phyloP scores from a whole-genome alignment of 306 rosid genomes.

The Arachis hypogaea region DNA sequence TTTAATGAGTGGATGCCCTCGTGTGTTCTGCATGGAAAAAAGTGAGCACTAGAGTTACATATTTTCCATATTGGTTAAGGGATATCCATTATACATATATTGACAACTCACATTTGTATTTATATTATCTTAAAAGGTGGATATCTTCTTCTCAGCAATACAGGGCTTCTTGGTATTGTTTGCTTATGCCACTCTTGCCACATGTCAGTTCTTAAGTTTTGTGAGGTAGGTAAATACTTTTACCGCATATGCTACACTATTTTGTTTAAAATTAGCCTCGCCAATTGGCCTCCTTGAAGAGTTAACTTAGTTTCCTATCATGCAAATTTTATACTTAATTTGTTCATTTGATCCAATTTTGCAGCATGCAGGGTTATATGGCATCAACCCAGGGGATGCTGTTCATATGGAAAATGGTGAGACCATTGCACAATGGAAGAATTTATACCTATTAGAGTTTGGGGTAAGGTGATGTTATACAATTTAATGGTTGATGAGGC shows the following conservation, averaged over 20 bases:
- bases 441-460: conserved; percentile 53
- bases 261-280: background rate
- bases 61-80: conserved; percentile 23
- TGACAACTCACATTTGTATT: conserved; percentile 37
- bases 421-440: conserved; percentile 64
- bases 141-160: conserved; percentile 49
- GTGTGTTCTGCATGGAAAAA: conserved; percentile 50
- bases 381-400: conserved; percentile 59
- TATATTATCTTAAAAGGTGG: conserved; percentile 46
- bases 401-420: conserved; percentile 66
- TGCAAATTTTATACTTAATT: conserved; percentile 24
- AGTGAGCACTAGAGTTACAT: conserved; percentile 37
- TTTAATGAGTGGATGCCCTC: conserved; percentile 43
- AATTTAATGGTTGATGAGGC: conserved; percentile 19
- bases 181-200: conserved; percentile 67
- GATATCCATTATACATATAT: conserved; percentile 6
- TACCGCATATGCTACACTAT: conserved; percentile 8
- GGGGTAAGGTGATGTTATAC: conserved; percentile 55
- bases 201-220: conserved; percentile 75
- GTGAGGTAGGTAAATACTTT: conserved; percentile 67
- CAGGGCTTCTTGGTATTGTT: conserved; percentile 61
- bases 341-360: conserved; percentile 33
- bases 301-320: background rate
- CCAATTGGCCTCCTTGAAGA: conserved; percentile 4
- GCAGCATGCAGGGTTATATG: conserved; percentile 69